Percentiles rank a stretch among this genome's conserved stretches.
Evolutionary conservation across 1,139 yeast genomes (phyloP).

Genomic region (Zygoascus sp.): DNA sequence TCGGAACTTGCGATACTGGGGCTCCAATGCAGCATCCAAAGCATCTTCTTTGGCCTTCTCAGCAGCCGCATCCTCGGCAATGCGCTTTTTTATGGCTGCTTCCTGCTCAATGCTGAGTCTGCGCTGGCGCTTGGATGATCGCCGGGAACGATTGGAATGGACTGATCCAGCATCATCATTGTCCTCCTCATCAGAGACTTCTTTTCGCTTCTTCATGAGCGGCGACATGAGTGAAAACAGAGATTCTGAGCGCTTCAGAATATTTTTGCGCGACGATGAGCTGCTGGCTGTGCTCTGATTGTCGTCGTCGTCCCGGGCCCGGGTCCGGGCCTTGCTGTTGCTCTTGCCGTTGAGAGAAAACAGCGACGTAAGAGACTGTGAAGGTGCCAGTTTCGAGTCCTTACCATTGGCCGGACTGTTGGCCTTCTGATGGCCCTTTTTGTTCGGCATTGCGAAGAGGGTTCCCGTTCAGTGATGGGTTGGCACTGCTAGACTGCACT

Average conservation of each 20-base stretch:
- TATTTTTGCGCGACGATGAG: neutral
- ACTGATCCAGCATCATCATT: neutral
- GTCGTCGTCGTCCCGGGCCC: slow-evolving; percentile 2
- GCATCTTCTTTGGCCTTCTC: slow-evolving; percentile 40
- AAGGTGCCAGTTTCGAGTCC: neutral
- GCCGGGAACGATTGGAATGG: neutral
- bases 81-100: slow-evolving; percentile 5
- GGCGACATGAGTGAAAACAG: slow-evolving; percentile 7
- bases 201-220: slow-evolving; percentile 9
- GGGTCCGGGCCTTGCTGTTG: too few relatives aligned
- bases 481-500: neutral
- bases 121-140: slow-evolving; percentile 6
- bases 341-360: slow-evolving; percentile 10
- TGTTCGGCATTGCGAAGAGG: neutral
- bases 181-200: slow-evolving; percentile 1
- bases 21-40: slow-evolving; percentile 54
- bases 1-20: slow-evolving; percentile 35
- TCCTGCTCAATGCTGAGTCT: slow-evolving; percentile 6
- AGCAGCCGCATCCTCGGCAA: slow-evolving; percentile 6
- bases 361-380: slow-evolving; percentile 8
- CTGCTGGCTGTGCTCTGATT: slow-evolving; percentile 3
- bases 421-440: neutral
- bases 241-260: slow-evolving; percentile 2
- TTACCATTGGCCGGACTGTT: neutral
- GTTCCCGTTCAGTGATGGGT: too few relatives aligned